Base-by-base conservation (phyloP, 305 asterid genomes). In the Fraxinus floribunda region DNA sequence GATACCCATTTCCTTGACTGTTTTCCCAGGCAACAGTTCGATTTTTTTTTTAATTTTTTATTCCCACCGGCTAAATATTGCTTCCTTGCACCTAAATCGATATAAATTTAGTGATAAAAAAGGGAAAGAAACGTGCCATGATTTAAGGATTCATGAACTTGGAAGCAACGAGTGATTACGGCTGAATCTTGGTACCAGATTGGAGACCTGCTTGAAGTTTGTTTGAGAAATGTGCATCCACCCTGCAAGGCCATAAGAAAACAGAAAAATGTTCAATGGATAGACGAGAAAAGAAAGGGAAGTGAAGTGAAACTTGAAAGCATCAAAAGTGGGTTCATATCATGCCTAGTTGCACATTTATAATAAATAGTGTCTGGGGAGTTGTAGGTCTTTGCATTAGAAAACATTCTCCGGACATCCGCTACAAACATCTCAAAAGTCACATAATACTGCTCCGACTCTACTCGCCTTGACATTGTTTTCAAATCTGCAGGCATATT, bases 401-500 rank as follows among this genome's bases (percentile, higher is more conserved):
- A 77, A 83, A 95, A 94, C 98, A 94, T 95, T 88, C 98, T 94
- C 89, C 86, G 88, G 35, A 83, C 95, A 81, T 95, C 99, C 41
- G 98, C 98, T 62, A 91, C 88, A 82, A 96, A 96, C 98, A 96
- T 96, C 87, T 96, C 99, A 79, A 96, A 87, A 0, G 99, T 94
- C 84, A 92, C 92, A 22, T 96, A 96, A 78, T 92, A 96, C 81
- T 83, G 92, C 89, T 96, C 99, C 0, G 98, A 96, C 77, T 96
- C 99, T 77, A 96, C 98, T 79, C 99, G 89, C 91, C 89, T 94
- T 38, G 95, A 92, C 97, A 96, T 88, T 75, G 98, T 93, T 85
- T 94, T 93, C 52, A 96, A 76, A 91, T 96, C 99, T 96, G 92
- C 84, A 30, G 5, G 62, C 11, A 62, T 29, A 6, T 0, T 2